phyloP scores from a whole-genome alignment of 106 monocot genomes.

The Amphibolis antarctica region DNA sequence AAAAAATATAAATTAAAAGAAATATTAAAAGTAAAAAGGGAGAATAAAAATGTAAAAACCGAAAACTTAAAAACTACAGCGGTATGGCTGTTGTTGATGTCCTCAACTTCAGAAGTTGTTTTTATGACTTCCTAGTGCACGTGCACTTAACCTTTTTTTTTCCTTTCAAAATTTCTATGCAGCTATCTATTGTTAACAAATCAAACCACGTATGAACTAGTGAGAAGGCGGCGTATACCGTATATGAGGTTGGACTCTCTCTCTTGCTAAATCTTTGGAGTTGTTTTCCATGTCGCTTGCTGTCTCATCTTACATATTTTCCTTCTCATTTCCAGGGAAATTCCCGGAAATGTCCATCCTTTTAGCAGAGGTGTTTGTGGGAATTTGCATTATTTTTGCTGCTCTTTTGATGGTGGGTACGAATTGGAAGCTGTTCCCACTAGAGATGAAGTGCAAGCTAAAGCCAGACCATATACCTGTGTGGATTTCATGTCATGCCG shows the following conservation, averaged over 20 bases:
- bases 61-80: too few species aligned
- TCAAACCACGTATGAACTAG: slow-evolving; percentile 95
- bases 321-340: slow-evolving; percentile 30
- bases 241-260: slow-evolving; percentile 41
- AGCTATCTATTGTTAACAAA: slow-evolving; percentile 48
- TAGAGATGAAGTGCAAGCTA: slow-evolving; percentile 53
- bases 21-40: too few species aligned
- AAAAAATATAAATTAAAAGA: too few species aligned
- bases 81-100: too few species aligned
- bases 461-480: slow-evolving; percentile 48
- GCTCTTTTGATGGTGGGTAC: slow-evolving; percentile 22
- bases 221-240: slow-evolving; percentile 61
- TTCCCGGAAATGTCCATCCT: slow-evolving; percentile 57
- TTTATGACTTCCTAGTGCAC: too few species aligned
- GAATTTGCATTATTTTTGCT: slow-evolving; percentile 60
- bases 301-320: background rate
- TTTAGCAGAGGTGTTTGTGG: slow-evolving; percentile 68
- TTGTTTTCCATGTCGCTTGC: background rate
- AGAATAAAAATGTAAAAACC: too few species aligned
- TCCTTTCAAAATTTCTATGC: slow-evolving; percentile 5
- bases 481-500: slow-evolving; percentile 47
- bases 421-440: slow-evolving; percentile 57
- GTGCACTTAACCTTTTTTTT: too few species aligned
- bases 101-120: too few species aligned
- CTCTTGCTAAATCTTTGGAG: background rate